Base-by-base conservation (phyloP, 306 rosid species). In the Gillenia trifoliata region DNA sequence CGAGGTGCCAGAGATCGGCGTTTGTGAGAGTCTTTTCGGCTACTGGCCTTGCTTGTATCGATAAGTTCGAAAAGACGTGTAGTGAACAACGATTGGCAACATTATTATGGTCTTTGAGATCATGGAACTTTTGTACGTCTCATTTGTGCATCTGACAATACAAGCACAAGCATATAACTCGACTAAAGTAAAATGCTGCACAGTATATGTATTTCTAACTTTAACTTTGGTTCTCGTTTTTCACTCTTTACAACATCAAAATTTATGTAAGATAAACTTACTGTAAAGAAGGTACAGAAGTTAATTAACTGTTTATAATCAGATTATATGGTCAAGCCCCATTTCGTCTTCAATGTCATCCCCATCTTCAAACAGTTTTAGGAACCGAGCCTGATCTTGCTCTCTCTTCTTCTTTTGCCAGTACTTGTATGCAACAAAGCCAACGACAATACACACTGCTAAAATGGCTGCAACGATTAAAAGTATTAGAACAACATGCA, bases 361-460 rank as follows among this genome's bases (percentile, higher is more conserved):
- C 55, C 79, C 92, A 29, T 88, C 91, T 78, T 91, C 97, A 79
- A 91, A 89, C 70, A 91, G 84, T 80, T 88, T 87, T 69, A 89
- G 34, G 73, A 91, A 86, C 83, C 96, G 85, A 76, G 92, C 91
- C 78, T 87, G 98, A 68, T 93, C 92, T 30, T 83, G 82, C 78
- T 86, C 81, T 72, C 92, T 88, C 84, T 74, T 83, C 84, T 81
- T 91, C 88, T 83, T 91, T 79, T 80, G 90, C 96, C 98, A 89
- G 80, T 80, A 87, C 78, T 89, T 93, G 81, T 79, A 88, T 25
- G 74, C 88, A 50, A 33, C 75, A 45, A 84, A 81, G 66, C 79
- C 72, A 66, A 90, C 90, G 20, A 86, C 7, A 64, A 79, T 63
- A 12, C 83, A 65, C 41, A 77, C 69, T 4, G 78, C 66, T 59